phyloP scores from a whole-genome alignment of 1,284 basidiomycete species.

The Tetrapyrgos nigripes region DNA sequence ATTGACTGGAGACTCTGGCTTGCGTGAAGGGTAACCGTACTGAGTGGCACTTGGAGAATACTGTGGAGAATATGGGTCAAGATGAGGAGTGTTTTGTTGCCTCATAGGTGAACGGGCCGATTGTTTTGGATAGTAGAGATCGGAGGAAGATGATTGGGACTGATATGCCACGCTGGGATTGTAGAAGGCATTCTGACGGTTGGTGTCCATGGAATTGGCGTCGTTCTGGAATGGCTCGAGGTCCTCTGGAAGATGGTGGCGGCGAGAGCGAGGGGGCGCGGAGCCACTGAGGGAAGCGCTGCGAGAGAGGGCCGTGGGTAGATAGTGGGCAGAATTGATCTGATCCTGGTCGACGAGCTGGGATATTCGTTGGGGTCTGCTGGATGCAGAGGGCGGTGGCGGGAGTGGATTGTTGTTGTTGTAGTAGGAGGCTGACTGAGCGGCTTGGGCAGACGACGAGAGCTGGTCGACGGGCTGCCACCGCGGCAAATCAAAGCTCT shows the following conservation, averaged over 20 bases:
- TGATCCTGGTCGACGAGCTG: slow-evolving; percentile 71
- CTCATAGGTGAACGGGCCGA: slow-evolving; percentile 68
- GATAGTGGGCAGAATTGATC: slow-evolving; percentile 56
- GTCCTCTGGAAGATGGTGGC: slow-evolving; percentile 71
- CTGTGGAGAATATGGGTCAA: slow-evolving; percentile 72
- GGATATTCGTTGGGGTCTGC: slow-evolving; percentile 65
- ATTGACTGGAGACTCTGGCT: slow-evolving; percentile 58
- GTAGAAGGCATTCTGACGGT: slow-evolving; percentile 59
- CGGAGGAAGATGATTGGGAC: slow-evolving; percentile 43
- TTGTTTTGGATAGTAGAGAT: slow-evolving; percentile 63
- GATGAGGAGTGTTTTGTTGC: slow-evolving; percentile 50
- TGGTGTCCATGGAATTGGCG: slow-evolving; percentile 49
- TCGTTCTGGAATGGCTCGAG: slow-evolving; percentile 55
- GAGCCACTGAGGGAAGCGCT: slow-evolving; percentile 67
- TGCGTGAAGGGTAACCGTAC: slow-evolving; percentile 61
- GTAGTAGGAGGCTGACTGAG: slow-evolving; percentile 3
- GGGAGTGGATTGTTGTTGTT: slow-evolving; percentile 10
- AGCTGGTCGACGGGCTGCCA: slow-evolving; percentile 12
- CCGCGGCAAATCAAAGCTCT: slow-evolving; percentile 13
- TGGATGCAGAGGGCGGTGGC: slow-evolving; percentile 43
- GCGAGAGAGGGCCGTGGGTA: slow-evolving; percentile 60
- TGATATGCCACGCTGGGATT: slow-evolving; percentile 65
- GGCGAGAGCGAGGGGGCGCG: slow-evolving; percentile 51
- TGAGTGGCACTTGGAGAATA: slow-evolving; percentile 54
- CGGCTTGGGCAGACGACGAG: slow-evolving; percentile 10